These are phyloP conservation scores for Diaporthe vexans DNA, from an alignment of 2,329 filamentous ascomycete species.

Conservation along the genomic window DNA sequence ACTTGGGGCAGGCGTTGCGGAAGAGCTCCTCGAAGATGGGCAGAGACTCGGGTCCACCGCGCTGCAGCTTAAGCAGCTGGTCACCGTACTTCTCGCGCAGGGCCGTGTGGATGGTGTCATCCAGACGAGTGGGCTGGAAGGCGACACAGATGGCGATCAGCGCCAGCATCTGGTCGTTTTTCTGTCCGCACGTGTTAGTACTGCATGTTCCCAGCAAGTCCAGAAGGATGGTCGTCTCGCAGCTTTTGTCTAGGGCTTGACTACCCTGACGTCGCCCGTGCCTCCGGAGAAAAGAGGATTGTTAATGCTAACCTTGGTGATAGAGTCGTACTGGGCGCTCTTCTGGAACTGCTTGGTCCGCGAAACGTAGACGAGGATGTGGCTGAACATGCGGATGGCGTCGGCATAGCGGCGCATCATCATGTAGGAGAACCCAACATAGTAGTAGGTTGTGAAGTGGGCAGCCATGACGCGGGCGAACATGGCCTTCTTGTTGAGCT, in stretches of 20 bases:
- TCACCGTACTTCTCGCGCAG: constrained; percentile 99
- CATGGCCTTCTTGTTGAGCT: constrained; percentile 99
- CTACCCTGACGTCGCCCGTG: background rate
- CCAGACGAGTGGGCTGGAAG: constrained; percentile 95
- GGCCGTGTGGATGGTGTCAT: constrained; percentile 98
- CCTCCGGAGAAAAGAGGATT: background rate
- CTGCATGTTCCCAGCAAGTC: background rate
- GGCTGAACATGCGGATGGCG: constrained; percentile 99
- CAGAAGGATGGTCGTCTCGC: background rate
- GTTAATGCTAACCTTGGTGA: constrained; percentile 76
- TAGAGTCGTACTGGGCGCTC: constrained; percentile 97
- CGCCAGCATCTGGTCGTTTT: constrained; percentile 99
- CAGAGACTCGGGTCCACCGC: constrained; percentile 93
- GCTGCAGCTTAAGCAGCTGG: constrained; percentile 96
- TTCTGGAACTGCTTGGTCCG: constrained; percentile 99
- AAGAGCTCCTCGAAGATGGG: constrained; percentile 99
- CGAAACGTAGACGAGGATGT: constrained; percentile 99
- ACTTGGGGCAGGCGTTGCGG: constrained; percentile 97
- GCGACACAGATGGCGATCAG: constrained; percentile 98
- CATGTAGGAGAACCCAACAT: constrained; percentile 99
- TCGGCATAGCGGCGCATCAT: constrained; percentile 99
- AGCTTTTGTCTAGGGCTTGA: no score
- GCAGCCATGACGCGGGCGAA: constrained; percentile 99
- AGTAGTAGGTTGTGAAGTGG: constrained; percentile 99
- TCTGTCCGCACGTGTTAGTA: constrained; percentile 59